Evolutionary conservation across 768 basidiomycete species (phyloP), one percentile per base, ranked within the genome.

Genomic region (Psilocybe sp.): DNA sequence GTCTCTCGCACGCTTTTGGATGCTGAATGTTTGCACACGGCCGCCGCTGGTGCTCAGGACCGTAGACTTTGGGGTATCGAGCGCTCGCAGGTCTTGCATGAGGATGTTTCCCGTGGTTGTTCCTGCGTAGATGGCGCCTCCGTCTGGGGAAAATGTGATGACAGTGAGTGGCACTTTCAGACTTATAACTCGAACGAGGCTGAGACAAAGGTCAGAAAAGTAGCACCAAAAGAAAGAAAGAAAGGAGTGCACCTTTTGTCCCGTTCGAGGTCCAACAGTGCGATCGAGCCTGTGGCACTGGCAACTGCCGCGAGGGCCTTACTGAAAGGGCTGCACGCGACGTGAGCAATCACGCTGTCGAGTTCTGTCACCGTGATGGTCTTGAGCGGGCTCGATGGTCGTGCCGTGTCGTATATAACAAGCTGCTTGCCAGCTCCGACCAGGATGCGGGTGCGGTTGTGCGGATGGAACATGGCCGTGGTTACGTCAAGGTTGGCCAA

Each of bases 311-410:
- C 71, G 32, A 90, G 68, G 2, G 83, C 84, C 69, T 84, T 89
- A 67, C 87, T 89, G 64, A 88, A 89, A 6, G 88, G 86, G 54
- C 87, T 88, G 53, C 79, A 81, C 6, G 80, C 72, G 8, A 89
- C 63, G 11, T 75, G 76, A 4, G 78, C 64, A 18, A 89, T 75
- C n/a, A 81, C 82, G 0, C 66, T 58, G 3, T 59, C 54, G 14
- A 66, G 55, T 18, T 80, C 79, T 9, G 66, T 70, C 47, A 88
- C 57, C 1, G 70, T 52, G 34, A 89, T 66, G 0, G 66, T 68
- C 63, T 83, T 87, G 20, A 72, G 44, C 9, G 87, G 83, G 5
- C 69, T 68, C 16, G 80, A 78, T 8, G 83, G 78, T 11, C 79
- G 76, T 23, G 74, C 77, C 2, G 76, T 78, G 55, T 89, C 87